phyloP scores from a whole-genome alignment of 208 protist species.

The Naegleria lovaniensis region DNA sequence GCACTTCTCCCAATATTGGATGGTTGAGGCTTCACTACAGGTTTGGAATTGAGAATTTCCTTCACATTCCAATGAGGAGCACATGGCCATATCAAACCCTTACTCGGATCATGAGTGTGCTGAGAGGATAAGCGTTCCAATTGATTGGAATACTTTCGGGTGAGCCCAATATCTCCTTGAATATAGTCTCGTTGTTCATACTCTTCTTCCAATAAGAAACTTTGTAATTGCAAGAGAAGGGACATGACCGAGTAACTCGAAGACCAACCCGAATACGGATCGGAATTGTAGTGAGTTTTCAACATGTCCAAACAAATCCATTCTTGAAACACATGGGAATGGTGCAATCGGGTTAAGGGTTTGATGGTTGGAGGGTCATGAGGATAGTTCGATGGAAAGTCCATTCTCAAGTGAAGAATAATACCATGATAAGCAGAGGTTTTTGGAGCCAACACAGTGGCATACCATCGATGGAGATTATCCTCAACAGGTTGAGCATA shows the following conservation, averaged over 20 bases:
- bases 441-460: neutral
- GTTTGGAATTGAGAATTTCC: too few species aligned
- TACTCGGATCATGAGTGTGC: too few species aligned
- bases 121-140: too few species aligned
- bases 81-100: too few species aligned
- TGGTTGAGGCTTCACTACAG: too few species aligned
- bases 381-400: neutral
- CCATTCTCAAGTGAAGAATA: neutral
- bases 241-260: neutral
- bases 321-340: neutral
- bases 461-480: neutral
- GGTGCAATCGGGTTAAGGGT: neutral
- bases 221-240: neutral
- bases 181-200: neutral
- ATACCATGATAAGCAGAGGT: neutral
- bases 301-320: constrained; percentile 23
- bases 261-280: neutral
- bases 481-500: neutral
- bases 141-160: too few species aligned
- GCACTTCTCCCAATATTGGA: too few species aligned
- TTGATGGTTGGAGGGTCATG: neutral
- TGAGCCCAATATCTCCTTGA: too few species aligned
- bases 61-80: too few species aligned
- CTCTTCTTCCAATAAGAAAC: neutral
- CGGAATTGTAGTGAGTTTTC: neutral